Evolutionary conservation across 768 basidiomycete genomes (phyloP).

Genomic region (Podaxis rugospora): DNA sequence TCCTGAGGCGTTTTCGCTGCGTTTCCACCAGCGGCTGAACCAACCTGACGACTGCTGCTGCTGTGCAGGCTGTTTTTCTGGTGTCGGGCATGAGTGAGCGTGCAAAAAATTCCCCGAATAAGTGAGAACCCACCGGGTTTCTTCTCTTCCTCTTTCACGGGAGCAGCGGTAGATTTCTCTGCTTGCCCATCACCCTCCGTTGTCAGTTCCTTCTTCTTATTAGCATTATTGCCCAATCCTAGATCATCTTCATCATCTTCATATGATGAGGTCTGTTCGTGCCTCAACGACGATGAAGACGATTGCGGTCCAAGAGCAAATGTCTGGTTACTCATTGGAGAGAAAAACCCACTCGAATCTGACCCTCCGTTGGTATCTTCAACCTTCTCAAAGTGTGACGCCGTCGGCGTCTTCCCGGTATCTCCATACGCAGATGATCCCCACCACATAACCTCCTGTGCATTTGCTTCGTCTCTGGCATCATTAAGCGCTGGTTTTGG

Average conservation of each 20-base stretch:
- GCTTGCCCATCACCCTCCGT: constrained; percentile 18
- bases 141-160: constrained; percentile 15
- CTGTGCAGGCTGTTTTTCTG: constrained; percentile 12
- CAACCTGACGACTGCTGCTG: constrained; percentile 43
- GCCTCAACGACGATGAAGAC: constrained; percentile 11
- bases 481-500: constrained; percentile 25
- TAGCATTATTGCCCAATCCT: constrained; percentile 72
- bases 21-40: constrained; percentile 81
- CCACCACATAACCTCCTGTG: constrained; percentile 61
- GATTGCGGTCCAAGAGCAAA: constrained; percentile 33
- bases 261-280: constrained; percentile 13
- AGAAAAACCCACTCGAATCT: constrained; percentile 66
- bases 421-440: constrained; percentile 26
- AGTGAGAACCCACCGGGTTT: constrained; percentile 22
- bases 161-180: constrained; percentile 15
- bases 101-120: neutral
- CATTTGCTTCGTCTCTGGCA: constrained; percentile 27
- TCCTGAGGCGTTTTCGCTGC: constrained; percentile 44
- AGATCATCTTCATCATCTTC: constrained; percentile 72
- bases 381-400: constrained; percentile 57
- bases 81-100: neutral
- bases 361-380: constrained; percentile 36
- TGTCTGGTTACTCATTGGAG: constrained; percentile 67
- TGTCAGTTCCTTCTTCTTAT: constrained; percentile 31
- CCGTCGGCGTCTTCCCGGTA: constrained; percentile 58